Percentiles rank a stretch among this genome's conserved stretches.
phyloP scores from a whole-genome alignment of 768 basidiomycete genomes.

The Boletales sp. region DNA sequence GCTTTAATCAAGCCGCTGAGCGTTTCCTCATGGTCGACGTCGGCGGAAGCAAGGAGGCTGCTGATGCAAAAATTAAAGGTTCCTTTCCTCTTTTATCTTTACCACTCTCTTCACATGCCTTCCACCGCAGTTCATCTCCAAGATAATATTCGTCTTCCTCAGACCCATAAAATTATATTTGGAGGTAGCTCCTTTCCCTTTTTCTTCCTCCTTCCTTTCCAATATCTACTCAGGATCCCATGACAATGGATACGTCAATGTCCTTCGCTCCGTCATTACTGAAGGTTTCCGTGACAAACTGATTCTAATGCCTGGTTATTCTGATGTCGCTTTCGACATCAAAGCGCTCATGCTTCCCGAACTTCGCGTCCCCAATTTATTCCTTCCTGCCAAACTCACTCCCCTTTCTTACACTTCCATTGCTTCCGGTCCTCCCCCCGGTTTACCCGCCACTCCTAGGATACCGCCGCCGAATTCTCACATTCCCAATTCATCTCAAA shows the following conservation, averaged over 20 bases:
- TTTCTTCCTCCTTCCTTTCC: background rate
- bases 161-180: slow-evolving; percentile 65
- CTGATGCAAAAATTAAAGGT: slow-evolving; percentile 77
- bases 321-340: slow-evolving; percentile 58
- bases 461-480: slow-evolving; percentile 4
- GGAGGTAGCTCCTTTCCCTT: slow-evolving; percentile 43
- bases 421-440: slow-evolving; percentile 24
- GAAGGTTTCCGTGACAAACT: slow-evolving; percentile 63
- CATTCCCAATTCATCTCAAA: slow-evolving; percentile 10
- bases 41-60: slow-evolving; percentile 68
- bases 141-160: slow-evolving; percentile 47
- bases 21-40: slow-evolving; percentile 70
- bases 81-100: background rate
- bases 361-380: slow-evolving; percentile 54
- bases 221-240: slow-evolving; percentile 50
- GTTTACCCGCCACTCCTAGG: slow-evolving; percentile 18
- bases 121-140: slow-evolving; percentile 36
- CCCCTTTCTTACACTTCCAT: slow-evolving; percentile 25
- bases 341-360: slow-evolving; percentile 52
- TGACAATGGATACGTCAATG: slow-evolving; percentile 67
- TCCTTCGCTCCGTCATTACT: slow-evolving; percentile 60
- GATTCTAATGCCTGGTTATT: slow-evolving; percentile 60
- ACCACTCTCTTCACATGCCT: background rate
- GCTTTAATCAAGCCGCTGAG: slow-evolving; percentile 68
- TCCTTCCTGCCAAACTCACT: slow-evolving; percentile 53